phyloP scores from a whole-genome alignment of 495 filamentous ascomycete genomes.

The Clohesyomyces aquaticus region DNA sequence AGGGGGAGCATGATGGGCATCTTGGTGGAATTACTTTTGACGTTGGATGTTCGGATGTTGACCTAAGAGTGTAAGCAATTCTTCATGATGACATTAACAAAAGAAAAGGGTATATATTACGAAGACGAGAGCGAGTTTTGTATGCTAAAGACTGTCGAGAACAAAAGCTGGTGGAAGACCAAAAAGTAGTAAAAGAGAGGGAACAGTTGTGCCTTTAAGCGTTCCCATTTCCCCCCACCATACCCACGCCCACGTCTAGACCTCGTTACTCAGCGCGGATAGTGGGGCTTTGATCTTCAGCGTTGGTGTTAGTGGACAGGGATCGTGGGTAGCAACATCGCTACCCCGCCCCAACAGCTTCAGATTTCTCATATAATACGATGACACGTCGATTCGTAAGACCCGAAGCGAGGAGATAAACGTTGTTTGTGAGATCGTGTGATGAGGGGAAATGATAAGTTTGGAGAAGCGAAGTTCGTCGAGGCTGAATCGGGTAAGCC shows the following conservation, averaged over 20 bases:
- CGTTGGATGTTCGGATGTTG: not conserved
- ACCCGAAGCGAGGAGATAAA: not conserved
- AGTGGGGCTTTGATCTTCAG: not conserved
- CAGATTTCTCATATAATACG: not conserved
- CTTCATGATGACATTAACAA: not conserved
- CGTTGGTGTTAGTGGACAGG: not conserved
- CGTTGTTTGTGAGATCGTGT: conserved; percentile 2
- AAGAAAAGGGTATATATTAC: conserved; percentile 7
- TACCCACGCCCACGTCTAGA: not conserved
- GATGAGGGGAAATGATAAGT: conserved; percentile 1
- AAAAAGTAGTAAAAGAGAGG: not conserved
- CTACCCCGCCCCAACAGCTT: conserved; percentile 11
- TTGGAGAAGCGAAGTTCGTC: not conserved
- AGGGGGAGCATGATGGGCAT: no score
- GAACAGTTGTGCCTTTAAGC: not conserved
- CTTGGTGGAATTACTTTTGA: conserved; percentile 32
- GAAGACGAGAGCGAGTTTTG: not conserved
- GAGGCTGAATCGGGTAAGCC: not conserved
- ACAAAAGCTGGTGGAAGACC: conserved; percentile 2
- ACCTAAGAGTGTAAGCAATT: conserved; percentile 10
- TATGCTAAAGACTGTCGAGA: not conserved
- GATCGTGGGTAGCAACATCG: not conserved
- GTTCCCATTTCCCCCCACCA: no score
- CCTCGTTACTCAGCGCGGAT: not conserved
- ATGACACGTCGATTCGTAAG: conserved; percentile 16